These are phyloP conservation scores for Hydnum rufescens DNA, from an alignment of 768 basidiomycete species.

Conservation along the genomic window DNA sequence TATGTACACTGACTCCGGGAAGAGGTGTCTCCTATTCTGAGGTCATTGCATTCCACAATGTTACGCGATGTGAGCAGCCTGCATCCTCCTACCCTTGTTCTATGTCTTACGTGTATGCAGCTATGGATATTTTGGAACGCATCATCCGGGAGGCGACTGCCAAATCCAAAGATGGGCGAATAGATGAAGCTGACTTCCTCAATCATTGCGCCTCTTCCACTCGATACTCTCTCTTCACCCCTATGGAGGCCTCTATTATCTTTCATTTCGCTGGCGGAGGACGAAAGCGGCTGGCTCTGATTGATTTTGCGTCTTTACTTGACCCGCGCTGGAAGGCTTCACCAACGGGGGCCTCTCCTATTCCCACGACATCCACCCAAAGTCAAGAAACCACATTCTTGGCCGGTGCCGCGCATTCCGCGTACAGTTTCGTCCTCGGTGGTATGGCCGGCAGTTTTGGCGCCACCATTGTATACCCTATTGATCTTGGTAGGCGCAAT, in stretches of 20 bases:
- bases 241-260: constrained; percentile 95
- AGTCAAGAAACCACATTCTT: constrained; percentile 24
- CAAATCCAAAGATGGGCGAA: constrained; percentile 85
- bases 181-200: constrained; percentile 89
- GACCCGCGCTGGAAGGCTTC: constrained; percentile 70
- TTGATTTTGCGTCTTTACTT: constrained; percentile 83
- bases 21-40: constrained; percentile 91
- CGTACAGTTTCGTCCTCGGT: constrained; percentile 77
- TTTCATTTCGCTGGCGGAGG: constrained; percentile 91
- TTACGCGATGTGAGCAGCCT: constrained; percentile 41
- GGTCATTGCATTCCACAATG: constrained; percentile 93
- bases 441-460: constrained; percentile 83
- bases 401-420: constrained; percentile 41
- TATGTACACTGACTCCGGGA: constrained; percentile 76
- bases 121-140: constrained; percentile 14
- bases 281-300: constrained; percentile 51
- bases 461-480: constrained; percentile 95
- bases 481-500: constrained; percentile 56
- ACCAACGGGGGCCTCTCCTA: constrained; percentile 12
- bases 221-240: constrained; percentile 88
- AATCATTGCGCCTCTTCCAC: constrained; percentile 71
- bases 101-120: background rate
- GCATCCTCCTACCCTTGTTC: background rate
- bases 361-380: constrained; percentile 7
- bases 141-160: constrained; percentile 80